These are phyloP conservation scores for Scedosporium dehoogii DNA, from an alignment of 2,329 filamentous ascomycete species.

Conservation along the genomic window DNA sequence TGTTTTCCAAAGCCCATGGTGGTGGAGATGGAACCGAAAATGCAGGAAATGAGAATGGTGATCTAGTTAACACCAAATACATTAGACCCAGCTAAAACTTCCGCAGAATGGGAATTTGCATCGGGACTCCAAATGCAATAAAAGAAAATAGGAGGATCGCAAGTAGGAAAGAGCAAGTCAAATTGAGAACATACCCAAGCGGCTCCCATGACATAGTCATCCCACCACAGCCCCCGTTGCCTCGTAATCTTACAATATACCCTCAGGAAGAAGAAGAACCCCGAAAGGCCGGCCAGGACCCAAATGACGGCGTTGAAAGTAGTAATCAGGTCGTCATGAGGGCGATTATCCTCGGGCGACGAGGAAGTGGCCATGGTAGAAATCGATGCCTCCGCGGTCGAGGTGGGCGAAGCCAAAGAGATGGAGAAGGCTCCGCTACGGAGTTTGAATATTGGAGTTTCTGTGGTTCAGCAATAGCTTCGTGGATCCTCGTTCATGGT, in stretches of 20 bases:
- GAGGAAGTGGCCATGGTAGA: not conserved
- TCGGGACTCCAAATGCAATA: no score
- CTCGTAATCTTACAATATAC: conserved; percentile 16
- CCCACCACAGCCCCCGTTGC: conserved; percentile 18
- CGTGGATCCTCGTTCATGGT: not conserved
- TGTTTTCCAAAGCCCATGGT: conserved; percentile 12
- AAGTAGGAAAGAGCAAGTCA: not conserved
- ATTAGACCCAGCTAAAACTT: no score
- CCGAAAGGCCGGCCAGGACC: conserved; percentile 12
- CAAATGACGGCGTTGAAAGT: conserved; percentile 12
- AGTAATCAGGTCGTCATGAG: conserved; percentile 7
- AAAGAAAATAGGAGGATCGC: not conserved
- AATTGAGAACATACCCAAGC: conserved; percentile 16
- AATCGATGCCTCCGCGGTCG: not conserved
- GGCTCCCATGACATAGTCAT: conserved; percentile 16
- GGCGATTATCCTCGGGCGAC: not conserved
- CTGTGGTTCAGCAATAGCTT: not conserved
- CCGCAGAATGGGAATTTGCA: no score
- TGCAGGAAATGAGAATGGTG: conserved; percentile 4
- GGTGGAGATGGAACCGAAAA: conserved; percentile 8
- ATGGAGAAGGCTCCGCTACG: not conserved
- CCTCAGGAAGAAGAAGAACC: conserved; percentile 14
- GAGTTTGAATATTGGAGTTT: not conserved
- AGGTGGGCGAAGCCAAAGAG: not conserved
- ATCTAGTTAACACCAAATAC: conserved; percentile 3